Evolutionary conservation across 1,284 basidiomycete genomes (phyloP), one percentile per base, ranked within the genome.

Genomic region (Phellopilus nigrolimitatus): DNA sequence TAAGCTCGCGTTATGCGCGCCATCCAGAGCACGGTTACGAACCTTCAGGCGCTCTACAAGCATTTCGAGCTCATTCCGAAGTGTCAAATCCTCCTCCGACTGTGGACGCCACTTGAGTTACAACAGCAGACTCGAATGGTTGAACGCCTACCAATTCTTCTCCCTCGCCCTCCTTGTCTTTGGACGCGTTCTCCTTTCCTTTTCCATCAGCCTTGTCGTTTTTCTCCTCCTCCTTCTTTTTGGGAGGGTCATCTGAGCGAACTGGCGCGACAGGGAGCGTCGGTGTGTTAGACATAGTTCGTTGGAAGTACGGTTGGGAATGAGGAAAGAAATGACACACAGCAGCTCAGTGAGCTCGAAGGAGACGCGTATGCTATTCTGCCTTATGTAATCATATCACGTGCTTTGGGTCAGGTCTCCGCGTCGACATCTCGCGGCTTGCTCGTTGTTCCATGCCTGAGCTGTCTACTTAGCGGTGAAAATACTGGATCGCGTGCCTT

Each of bases 41-140:
- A 94, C 95, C 74, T 91, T 92, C 55, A 99, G 69, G 42, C 97
- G 82, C 68, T 99, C 94, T 24, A 97, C 84, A 22, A 99, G 81
- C 95, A 99, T 97, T 66, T 99, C 97, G 28, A 99, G 79, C 72
- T 99, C 95, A 56, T 84, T 88, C 72, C 92, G 92, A 55, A 99
- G 82, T 65, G 95, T 91, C 30, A 88, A 74, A 67, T 99, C 97
- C 69, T 99, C 95, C 65, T 99, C 97, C 17, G 89, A 92, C 92
- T 95, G 59, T 27, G 38, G 15, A 54, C 27, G 52, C 33, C 41
- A 48, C 27, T 25, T 22, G 15, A 50, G 22, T n/a, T 12, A 43
- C 13, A 41, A 19, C 15, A 24, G 3, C n/a, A 47, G 27, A 10
- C 41, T 12, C 51, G 38, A 19, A 25, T 21, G 25, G 44, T 38